Evolutionary conservation across 2,329 filamentous ascomycete genomes (phyloP).

Genomic region (Diaporthe vexans): DNA sequence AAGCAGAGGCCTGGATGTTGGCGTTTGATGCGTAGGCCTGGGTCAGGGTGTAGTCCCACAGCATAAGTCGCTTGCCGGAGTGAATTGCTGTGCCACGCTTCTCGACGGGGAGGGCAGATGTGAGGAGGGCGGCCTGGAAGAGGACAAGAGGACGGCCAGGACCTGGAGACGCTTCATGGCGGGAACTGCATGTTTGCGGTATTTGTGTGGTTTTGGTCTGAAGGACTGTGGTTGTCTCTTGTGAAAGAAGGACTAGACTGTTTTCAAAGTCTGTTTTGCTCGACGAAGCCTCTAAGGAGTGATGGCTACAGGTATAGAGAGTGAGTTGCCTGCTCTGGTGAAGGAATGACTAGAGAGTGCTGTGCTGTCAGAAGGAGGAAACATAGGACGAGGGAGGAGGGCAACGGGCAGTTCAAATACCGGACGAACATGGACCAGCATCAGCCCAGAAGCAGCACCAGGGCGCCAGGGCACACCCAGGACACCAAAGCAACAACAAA

Average conservation of each 20-base stretch:
- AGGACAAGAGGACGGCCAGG: constrained; percentile 32
- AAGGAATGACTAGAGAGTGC: constrained; percentile 33
- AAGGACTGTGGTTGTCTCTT: constrained; percentile 28
- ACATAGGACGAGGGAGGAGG: constrained; percentile 20
- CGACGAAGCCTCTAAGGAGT: constrained; percentile 34
- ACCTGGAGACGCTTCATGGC: constrained; percentile 33
- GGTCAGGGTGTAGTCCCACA: constrained; percentile 61
- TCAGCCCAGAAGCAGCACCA: background rate
- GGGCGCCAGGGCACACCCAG: too few species aligned
- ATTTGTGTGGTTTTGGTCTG: background rate
- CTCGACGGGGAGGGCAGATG: constrained; percentile 29
- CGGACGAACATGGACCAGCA: constrained; percentile 23
- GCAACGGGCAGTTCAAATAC: constrained; percentile 27
- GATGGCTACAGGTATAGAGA: constrained; percentile 28
- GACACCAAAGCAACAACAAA: constrained; percentile 9
- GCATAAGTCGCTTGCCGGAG: constrained; percentile 53
- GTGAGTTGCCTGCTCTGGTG: constrained; percentile 35
- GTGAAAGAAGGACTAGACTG: constrained; percentile 21
- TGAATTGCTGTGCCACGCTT: constrained; percentile 42
- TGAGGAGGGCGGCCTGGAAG: constrained; percentile 30
- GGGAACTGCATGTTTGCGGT: constrained; percentile 31
- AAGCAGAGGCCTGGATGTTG: constrained; percentile 16
- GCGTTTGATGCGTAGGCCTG: constrained; percentile 23
- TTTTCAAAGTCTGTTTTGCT: background rate
- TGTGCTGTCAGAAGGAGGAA: background rate